Conservation (phyloP, 2,329 filamentous ascomycete genomes). For the Aspergillus thermomutatus region DNA sequence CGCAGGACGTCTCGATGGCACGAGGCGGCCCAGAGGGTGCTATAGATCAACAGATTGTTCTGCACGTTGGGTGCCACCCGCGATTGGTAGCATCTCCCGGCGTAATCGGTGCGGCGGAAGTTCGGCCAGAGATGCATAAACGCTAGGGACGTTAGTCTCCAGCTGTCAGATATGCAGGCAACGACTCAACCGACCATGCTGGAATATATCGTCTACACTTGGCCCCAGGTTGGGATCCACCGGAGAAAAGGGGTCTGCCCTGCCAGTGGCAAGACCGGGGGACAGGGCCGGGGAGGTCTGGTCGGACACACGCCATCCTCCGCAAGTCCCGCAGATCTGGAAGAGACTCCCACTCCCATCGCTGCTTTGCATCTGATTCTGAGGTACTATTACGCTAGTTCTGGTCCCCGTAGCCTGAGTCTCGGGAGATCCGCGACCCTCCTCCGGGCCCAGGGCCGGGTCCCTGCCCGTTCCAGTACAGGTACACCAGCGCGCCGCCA, state of each 20-base stretch:
- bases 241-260: conserved; percentile 1
- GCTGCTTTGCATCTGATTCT: too few species aligned
- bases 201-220: neutral
- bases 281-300: neutral
- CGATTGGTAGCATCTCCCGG: neutral
- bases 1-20: conserved; percentile 9
- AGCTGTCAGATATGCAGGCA: too few species aligned
- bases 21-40: conserved; percentile 3
- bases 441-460: too few species aligned
- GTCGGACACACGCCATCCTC: neutral
- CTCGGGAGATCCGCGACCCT: too few species aligned
- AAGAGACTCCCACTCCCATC: too few species aligned
- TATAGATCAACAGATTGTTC: conserved; percentile 1
- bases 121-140: neutral
- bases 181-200: neutral
- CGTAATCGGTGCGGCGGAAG: neutral
- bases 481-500: too few species aligned
- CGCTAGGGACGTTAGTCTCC: neutral
- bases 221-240: neutral
- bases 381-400: too few species aligned
- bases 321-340: neutral
- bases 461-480: too few species aligned
- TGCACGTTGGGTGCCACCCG: conserved; percentile 1
- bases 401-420: too few species aligned
- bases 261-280: neutral